Evolutionary conservation across 2,329 filamentous ascomycete genomes (phyloP).

Genomic region (Fusarium tuaranense): DNA sequence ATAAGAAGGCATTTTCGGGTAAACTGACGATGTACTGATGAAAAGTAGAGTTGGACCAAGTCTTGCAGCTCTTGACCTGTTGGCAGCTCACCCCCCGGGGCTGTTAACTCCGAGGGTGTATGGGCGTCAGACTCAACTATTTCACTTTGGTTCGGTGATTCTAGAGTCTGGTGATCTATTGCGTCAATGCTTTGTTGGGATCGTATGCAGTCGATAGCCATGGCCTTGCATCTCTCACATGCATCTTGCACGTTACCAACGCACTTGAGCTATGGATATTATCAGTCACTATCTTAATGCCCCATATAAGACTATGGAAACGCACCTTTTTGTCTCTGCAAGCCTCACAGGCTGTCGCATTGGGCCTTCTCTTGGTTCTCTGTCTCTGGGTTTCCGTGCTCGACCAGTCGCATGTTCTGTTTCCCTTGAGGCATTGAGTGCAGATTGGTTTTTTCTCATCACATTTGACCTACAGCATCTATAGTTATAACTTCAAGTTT

Average conservation of each 20-base stretch:
- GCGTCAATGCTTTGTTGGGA: background rate
- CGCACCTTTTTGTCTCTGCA: background rate
- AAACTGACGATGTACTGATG: background rate
- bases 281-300: background rate
- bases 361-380: background rate
- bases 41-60: background rate
- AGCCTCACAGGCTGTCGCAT: background rate
- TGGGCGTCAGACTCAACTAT: background rate
- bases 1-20: background rate
- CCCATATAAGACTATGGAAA: background rate
- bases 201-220: background rate
- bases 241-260: background rate
- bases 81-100: background rate
- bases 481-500: background rate
- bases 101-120: background rate
- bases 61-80: background rate
- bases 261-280: background rate
- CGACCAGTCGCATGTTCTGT: background rate
- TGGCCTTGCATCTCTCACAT: background rate
- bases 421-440: background rate
- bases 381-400: background rate
- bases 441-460: background rate
- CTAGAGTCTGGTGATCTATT: background rate
- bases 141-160: background rate
- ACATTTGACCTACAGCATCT: background rate